Conservation (phyloP, 768 basidiomycete species). For the Pleurotus platypus region DNA sequence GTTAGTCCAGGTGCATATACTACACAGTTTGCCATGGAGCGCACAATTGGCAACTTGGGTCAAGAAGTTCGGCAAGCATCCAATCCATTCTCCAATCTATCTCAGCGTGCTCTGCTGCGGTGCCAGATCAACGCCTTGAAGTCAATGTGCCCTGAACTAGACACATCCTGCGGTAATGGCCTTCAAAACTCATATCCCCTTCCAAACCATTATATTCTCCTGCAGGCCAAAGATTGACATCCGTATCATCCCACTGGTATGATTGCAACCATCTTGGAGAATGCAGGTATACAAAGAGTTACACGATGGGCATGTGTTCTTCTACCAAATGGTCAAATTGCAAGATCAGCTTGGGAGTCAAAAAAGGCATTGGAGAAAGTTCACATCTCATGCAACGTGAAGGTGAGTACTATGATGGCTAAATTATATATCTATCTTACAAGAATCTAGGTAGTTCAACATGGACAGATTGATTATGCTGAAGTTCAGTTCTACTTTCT, state of each 20-base stretch:
- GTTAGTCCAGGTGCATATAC: neutral
- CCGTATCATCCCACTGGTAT: neutral
- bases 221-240: neutral
- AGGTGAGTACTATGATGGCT: neutral
- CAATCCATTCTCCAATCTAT: constrained; percentile 7
- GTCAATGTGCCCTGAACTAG: constrained; percentile 4
- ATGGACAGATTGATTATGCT: constrained; percentile 8
- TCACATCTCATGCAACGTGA: constrained; percentile 7
- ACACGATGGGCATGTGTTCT: constrained; percentile 11
- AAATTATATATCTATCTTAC: neutral
- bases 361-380: neutral
- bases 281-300: neutral
- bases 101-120: constrained; percentile 2
- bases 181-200: constrained; percentile 1
- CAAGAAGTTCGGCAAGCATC: constrained; percentile 7
- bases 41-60: constrained; percentile 7
- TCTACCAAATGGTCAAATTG: constrained; percentile 12
- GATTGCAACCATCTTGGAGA: neutral
- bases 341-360: constrained; percentile 9
- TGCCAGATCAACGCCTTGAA: constrained; percentile 5
- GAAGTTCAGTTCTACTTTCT: constrained; percentile 21
- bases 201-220: constrained; percentile 6
- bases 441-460: no score
- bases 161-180: neutral
- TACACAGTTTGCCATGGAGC: constrained; percentile 7